These are phyloP conservation scores for Apiotrichum laibachii DNA, from an alignment of 1,284 basidiomycete species.

Conservation along the genomic window DNA sequence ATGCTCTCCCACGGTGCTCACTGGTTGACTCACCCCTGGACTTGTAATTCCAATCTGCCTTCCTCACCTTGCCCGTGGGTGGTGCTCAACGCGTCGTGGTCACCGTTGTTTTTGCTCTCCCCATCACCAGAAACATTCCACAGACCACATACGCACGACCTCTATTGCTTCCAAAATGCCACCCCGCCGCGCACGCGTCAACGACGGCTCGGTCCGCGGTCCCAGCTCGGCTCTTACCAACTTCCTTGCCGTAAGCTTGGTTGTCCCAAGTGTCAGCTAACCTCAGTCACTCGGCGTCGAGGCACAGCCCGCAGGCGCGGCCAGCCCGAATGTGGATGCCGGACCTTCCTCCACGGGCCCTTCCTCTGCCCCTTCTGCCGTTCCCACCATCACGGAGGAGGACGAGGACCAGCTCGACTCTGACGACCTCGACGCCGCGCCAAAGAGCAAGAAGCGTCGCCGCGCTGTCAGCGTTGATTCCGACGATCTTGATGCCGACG, in stretches of 20 bases:
- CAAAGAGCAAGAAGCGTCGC: constrained; percentile 34
- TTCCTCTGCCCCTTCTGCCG: background rate
- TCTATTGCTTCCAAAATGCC: background rate
- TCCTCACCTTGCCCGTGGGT: background rate
- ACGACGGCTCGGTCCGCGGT: constrained; percentile 61
- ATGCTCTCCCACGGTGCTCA: background rate
- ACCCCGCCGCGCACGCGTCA: background rate
- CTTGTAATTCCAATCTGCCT: background rate
- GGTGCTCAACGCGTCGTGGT: background rate
- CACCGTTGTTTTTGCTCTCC: background rate
- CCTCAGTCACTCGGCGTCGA: constrained; percentile 48
- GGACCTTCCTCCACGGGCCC: constrained; percentile 16
- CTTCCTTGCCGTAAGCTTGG: constrained; percentile 69
- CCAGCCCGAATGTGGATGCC: constrained; percentile 8
- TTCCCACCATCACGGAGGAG: background rate
- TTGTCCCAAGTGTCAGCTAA: background rate
- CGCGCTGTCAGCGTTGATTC: constrained; percentile 55
- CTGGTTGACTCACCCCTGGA: constrained; percentile 1
- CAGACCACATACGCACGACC: background rate
- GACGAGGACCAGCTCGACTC: constrained; percentile 16
- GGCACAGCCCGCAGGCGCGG: constrained; percentile 21
- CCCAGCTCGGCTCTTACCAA: constrained; percentile 89
- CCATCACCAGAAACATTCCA: background rate
- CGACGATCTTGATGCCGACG: constrained; percentile 62
- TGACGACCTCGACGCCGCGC: constrained; percentile 34